phyloP scores from a whole-genome alignment of 2,329 filamentous ascomycete species.

The Fonsecaea pedrosoi region DNA sequence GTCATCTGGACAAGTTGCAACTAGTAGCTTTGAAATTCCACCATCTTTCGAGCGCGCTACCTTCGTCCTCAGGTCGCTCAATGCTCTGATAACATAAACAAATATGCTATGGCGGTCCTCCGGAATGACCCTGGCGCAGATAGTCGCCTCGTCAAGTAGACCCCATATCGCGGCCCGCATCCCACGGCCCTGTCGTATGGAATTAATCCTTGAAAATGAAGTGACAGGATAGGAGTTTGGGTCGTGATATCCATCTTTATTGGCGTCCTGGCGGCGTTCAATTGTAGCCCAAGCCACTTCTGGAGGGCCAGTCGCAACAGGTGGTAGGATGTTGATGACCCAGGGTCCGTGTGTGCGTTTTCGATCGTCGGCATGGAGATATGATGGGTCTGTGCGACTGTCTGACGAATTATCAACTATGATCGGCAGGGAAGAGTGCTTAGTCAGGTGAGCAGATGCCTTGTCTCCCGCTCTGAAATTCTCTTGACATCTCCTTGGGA shows the following conservation, averaged over 20 bases:
- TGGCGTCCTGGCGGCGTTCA: background rate
- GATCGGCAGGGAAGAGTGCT: background rate
- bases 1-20: background rate
- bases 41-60: background rate
- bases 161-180: background rate
- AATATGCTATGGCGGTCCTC: conserved; percentile 17
- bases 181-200: background rate
- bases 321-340: background rate
- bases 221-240: background rate
- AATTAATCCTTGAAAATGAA: background rate
- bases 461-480: background rate
- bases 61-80: background rate
- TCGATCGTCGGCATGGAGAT: background rate
- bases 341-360: background rate
- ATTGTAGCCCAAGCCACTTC: background rate
- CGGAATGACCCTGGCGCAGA: conserved; percentile 8
- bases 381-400: too few relatives aligned
- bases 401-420: background rate
- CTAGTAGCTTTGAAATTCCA: background rate
- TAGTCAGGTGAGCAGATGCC: conserved; percentile 4
- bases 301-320: background rate
- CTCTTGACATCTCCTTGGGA: background rate
- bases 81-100: conserved; percentile 8
- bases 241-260: background rate
- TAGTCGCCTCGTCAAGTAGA: background rate